Evolutionary conservation across 306 rosid genomes (phyloP), one percentile per base, ranked within the genome.

Genomic region (Corylus avellana): DNA sequence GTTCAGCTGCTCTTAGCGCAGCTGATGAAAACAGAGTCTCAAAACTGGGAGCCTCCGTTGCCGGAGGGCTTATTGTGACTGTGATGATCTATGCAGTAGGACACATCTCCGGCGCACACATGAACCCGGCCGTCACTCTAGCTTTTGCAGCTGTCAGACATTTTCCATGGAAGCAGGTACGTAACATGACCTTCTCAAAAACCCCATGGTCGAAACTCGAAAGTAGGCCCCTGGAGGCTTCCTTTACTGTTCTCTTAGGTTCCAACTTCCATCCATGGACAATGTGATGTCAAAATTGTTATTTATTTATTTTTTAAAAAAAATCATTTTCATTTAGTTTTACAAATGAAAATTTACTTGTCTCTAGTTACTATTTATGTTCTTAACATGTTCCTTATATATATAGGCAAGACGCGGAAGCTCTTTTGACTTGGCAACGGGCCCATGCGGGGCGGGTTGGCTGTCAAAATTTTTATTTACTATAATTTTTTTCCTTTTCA

Each of bases 91-190:
- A 94, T 64, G 82, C 94, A 0, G 95, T 92, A 1, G 97, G 98
- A n/a, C 98, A 94, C 78, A 87, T 94, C 79, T 92, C 98, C 3
- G 94, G 97, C 0, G 97, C 96, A 5, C 98, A 94, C 73, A 90
- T 92, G 93, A 94, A 94, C 79, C 98, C 97, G 0, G 94, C 94
- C 0, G 97, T 94, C 39, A 92, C 98, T 75, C 63, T 94, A 25
- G 94, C 97, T 48, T 90, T 94, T 61, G 91, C 97, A 44, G 75
- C 91, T 5, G 68, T 83, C 8, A 37, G 73, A 10, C 94, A 88
- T 81, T 89, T 94, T 61, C 97, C 97, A 18, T 91, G 96, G 98
- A 91, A 84, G 78, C 92, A 88, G 94, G 98, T 89, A 32, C 35
- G 35, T 32, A 32, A 27, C 29, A 14, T 35, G n/a, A 10, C 17